Evolutionary conservation across 176 grass and related monocot species (phyloP).

Genomic region (Thinopyrum elongatum): DNA sequence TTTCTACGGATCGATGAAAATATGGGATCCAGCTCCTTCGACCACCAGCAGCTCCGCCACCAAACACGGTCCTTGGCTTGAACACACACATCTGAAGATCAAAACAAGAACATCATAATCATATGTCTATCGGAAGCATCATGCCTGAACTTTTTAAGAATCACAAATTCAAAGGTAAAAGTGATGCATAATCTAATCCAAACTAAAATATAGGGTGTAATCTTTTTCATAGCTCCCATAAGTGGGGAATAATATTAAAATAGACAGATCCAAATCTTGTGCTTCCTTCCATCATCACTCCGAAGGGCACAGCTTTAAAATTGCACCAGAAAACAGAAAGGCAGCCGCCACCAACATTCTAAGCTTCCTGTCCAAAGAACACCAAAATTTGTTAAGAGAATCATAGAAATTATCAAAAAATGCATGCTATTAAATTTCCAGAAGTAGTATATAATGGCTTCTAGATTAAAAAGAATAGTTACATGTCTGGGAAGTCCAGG

Average conservation of each 20-base stretch:
- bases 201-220: neutral
- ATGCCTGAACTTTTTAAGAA: conserved; percentile 31
- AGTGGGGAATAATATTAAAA: neutral
- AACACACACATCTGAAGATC: conserved; percentile 39
- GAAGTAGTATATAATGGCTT: conserved; percentile 1
- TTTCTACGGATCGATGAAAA: neutral
- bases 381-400: conserved; percentile 39
- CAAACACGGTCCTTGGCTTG: conserved; percentile 30
- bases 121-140: neutral
- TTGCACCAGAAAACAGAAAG: conserved; percentile 26
- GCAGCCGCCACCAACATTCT: conserved; percentile 6
- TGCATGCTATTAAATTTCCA: neutral
- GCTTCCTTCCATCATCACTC: conserved; percentile 8
- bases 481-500: conserved; percentile 9
- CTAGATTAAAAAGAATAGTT: conserved; percentile 4
- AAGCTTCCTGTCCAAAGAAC: conserved; percentile 39
- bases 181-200: neutral
- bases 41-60: neutral
- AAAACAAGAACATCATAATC: conserved; percentile 42
- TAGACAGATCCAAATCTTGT: conserved; percentile 10
- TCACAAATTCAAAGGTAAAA: neutral
- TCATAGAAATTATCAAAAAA: conserved; percentile 23
- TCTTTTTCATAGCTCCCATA: neutral
- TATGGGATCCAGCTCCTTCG: neutral
- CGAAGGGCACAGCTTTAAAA: conserved; percentile 26